Base-by-base conservation (phyloP, 2,329 filamentous ascomycete genomes). In the Pseudogymnoascus sp. region DNA sequence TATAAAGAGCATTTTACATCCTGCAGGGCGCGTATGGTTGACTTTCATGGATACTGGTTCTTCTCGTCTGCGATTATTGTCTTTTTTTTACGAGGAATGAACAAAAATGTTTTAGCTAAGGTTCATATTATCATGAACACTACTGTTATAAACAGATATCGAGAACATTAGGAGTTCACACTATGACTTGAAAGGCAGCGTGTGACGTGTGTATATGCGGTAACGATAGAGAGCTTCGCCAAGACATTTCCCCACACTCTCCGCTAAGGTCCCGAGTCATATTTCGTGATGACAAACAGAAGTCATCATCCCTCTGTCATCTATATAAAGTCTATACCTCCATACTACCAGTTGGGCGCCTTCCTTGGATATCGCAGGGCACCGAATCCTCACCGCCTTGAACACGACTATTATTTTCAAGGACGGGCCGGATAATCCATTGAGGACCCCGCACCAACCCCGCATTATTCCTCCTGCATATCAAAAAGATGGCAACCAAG, bases 21-120 rank as follows among this genome's bases (percentile, higher is more conserved):
- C 48, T 55, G 48, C 48, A 33, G 48, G 48, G 48, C 48, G 48
- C 29, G 48, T 55, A 55, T 33, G 48, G 48, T 55, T 55, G 48
- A 55, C 48, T 55, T 55, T 55, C 48, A 55, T 55, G 48, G 48
- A 55, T 55, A 55, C 48, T 55, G 48, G 29, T 55, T 55, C 48
- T 55, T 55, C 48, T 55, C 48, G 48, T 55, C 48, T 55, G 48
- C 48, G 48, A 55, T 55, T 55, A 55, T 55, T 55, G 48, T 33
- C 48, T 55, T 55, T 44, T 55, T 55, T 55, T 55, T 33, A 33
- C 27, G 29, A 33, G 48, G 10, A 55, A 33, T 17, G 29, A 55
- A 33, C 29, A 55, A 55, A 55, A 17, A 55, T 55, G 48, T 55
- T 55, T 33, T 55, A 55, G 48, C 48, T 55, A 55, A 33, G 48